These are phyloP conservation scores for Ophiostoma fasciatum DNA, from an alignment of 2,329 filamentous ascomycete species.

Conservation along the genomic window DNA sequence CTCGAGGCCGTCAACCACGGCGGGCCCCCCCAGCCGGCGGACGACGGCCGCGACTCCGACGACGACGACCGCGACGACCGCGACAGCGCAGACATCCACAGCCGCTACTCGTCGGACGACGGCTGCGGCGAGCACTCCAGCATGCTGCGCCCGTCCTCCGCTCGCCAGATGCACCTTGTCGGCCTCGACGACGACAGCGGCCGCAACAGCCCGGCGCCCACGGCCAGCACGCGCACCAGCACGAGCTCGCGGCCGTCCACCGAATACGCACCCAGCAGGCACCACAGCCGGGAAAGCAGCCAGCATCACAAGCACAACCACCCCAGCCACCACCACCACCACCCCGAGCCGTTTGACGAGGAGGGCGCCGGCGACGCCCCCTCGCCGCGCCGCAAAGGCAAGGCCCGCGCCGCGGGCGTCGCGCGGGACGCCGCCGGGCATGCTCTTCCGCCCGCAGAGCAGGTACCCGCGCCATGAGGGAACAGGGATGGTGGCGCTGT, in stretches of 20 bases:
- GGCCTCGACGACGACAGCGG: slow-evolving; percentile 16
- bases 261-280: no score
- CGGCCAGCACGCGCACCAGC: background rate
- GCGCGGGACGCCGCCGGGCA: slow-evolving; percentile 36
- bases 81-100: slow-evolving; percentile 41
- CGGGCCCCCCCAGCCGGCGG: no score
- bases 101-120: background rate
- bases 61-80: slow-evolving; percentile 29
- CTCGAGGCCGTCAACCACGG: slow-evolving; percentile 48
- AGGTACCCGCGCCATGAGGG: slow-evolving; percentile 29
- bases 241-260: slow-evolving; percentile 1
- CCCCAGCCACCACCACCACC: no score
- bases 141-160: slow-evolving; percentile 23
- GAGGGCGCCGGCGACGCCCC: slow-evolving; percentile 33
- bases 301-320: no score
- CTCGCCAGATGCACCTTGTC: slow-evolving; percentile 13
- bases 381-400: slow-evolving; percentile 28
- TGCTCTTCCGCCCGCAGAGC: slow-evolving; percentile 35
- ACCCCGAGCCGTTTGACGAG: slow-evolving; percentile 9
- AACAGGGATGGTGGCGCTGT: no score
- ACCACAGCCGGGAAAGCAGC: no score
- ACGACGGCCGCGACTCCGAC: slow-evolving; percentile 30
- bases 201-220: no score
- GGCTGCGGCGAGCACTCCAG: slow-evolving; percentile 4
- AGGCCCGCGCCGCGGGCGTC: slow-evolving; percentile 21